Evolutionary conservation across 345 rosid genomes (phyloP).

Genomic region (Euclidium syriacum): DNA sequence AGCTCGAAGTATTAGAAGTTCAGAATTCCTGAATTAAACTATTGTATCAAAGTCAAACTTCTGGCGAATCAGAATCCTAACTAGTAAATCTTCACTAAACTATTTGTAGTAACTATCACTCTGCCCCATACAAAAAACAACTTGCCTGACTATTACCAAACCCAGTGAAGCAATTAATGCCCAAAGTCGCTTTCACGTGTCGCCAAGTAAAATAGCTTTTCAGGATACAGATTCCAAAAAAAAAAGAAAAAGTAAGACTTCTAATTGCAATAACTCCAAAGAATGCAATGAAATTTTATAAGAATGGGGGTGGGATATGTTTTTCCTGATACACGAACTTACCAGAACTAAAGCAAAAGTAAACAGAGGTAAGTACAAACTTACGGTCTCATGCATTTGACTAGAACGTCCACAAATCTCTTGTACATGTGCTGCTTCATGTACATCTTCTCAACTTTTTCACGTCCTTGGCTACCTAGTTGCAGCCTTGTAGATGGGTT

Average conservation of each 20-base stretch:
- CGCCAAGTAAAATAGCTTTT: neutral
- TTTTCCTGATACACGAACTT: neutral
- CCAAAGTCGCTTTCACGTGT: constrained; percentile 16
- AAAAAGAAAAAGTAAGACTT: neutral
- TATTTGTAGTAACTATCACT: constrained; percentile 4
- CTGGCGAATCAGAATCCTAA: neutral
- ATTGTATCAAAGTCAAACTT: neutral
- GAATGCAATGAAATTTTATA: constrained; percentile 6
- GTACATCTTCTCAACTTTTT: constrained; percentile 57
- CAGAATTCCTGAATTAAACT: constrained; percentile 2
- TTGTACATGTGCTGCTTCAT: constrained; percentile 90
- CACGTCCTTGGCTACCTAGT: constrained; percentile 73
- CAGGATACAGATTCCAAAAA: neutral
- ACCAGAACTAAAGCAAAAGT: neutral
- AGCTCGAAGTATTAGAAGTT: neutral
- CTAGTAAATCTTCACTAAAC: neutral
- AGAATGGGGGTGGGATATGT: constrained; percentile 2
- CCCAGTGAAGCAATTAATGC: neutral
- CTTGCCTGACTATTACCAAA: neutral
- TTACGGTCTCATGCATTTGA: constrained; percentile 69
- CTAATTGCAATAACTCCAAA: neutral
- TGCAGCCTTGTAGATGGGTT: constrained; percentile 54
- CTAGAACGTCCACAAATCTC: constrained; percentile 70
- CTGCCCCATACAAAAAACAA: constrained; percentile 12
- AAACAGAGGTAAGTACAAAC: constrained; percentile 1